Conservation (phyloP, 2,329 filamentous ascomycete species). For the Talaromyces sp. region DNA sequence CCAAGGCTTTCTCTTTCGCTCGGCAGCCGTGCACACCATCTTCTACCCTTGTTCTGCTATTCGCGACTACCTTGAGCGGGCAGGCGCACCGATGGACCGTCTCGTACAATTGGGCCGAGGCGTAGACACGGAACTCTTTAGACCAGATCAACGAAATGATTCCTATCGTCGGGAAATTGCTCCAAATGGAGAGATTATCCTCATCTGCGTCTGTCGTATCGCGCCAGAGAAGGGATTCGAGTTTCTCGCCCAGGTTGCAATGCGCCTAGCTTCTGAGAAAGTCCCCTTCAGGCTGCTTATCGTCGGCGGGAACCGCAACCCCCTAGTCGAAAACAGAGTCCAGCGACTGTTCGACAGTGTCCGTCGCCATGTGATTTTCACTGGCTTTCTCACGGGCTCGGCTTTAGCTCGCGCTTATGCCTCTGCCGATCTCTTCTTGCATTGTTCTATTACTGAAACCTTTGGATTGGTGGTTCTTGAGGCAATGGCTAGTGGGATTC, state of each 20-base stretch:
- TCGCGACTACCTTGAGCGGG: conserved; percentile 60
- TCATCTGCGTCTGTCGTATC: conserved; percentile 67
- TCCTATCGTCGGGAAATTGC: conserved; percentile 58
- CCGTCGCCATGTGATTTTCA: conserved; percentile 63
- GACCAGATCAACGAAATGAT: conserved; percentile 56
- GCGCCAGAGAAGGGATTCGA: conserved; percentile 73
- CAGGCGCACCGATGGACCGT: conserved; percentile 59
- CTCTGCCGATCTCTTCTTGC: conserved; percentile 69
- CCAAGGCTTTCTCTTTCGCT: conserved; percentile 68
- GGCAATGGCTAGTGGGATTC: conserved; percentile 70
- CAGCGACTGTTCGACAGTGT: conserved; percentile 61
- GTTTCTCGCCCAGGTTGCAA: conserved; percentile 62
- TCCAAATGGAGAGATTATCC: conserved; percentile 64
- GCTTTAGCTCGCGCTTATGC: conserved; percentile 68
- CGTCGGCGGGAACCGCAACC: conserved; percentile 69
- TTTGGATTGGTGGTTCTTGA: conserved; percentile 72
- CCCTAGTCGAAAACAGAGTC: conserved; percentile 63
- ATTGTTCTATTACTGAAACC: conserved; percentile 72
- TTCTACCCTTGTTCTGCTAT: conserved; percentile 71
- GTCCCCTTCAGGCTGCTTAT: conserved; percentile 67
- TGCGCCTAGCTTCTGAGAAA: conserved; percentile 57
- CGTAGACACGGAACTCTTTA: conserved; percentile 66
- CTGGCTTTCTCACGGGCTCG: conserved; percentile 65
- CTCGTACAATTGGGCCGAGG: conserved; percentile 65
- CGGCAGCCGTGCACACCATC: conserved; percentile 64